Base-by-base conservation (phyloP, 2,329 filamentous ascomycete species). In the Aspergillus pseudoterreus region DNA sequence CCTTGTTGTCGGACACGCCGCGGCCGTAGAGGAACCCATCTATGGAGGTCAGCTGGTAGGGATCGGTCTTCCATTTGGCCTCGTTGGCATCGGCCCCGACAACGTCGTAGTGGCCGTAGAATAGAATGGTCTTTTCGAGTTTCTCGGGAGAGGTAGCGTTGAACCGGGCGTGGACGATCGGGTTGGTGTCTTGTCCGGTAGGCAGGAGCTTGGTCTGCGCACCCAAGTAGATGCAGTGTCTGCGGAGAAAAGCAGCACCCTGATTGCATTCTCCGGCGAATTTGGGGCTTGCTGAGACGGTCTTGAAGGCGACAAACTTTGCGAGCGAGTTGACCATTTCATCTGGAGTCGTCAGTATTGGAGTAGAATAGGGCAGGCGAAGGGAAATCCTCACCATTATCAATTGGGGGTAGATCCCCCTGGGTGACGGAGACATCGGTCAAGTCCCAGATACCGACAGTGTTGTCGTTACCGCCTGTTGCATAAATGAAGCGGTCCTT, bases 71-170 rank as follows among this genome's bases (percentile, higher is more conserved):
- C 94, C 94, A 99, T 59, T 90, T 92, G 35, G 83, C 82, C 51
- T 86, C 84, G 56, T 88, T 88, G 35, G 87, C 85, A 59, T 96
- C 90, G 0, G 94, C 94, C 1, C 91, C 83, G 3, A 99, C 94
- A 2, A 99, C 92, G 66, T 99, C 94, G 75, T 99, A 99, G 68
- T 99, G 94, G 0, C 95, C 94, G 65, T 99, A 99, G 68, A 99
- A 99, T 0, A 99, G 75, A 8, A 97, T 89, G 27, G 90, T 91
- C 73, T 94, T 96, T 15, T 89, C 82, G 22, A 82, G 77, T 22
- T 82, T 79, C 0, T 82, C 75, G 1, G 84, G 82, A 10, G 79
- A 54, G 80, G 83, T 70, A 85, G 94, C 91, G 42, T 83, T 82
- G 68, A 99, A 99, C 53, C 86, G 88, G 38, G 94, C 94, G 59